Evolutionary conservation across 2,329 filamentous ascomycete genomes (phyloP).

Genomic region (Herpotrichia juniperi): DNA sequence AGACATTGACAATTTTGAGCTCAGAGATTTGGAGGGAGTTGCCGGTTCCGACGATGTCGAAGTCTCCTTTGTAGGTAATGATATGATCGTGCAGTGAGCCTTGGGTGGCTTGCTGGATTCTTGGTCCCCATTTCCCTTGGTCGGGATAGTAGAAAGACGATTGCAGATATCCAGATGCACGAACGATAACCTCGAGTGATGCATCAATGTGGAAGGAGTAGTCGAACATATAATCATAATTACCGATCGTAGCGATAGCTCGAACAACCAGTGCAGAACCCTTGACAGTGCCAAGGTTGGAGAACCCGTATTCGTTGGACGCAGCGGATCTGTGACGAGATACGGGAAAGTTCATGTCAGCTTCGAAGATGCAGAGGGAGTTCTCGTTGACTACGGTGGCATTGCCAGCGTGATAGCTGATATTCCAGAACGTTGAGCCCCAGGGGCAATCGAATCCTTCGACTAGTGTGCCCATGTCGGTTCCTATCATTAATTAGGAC

Average conservation of each 20-base stretch:
- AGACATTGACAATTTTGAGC: constrained; percentile 27
- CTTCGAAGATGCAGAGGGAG: constrained; percentile 55
- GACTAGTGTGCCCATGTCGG: constrained; percentile 46
- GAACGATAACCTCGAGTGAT: constrained; percentile 42
- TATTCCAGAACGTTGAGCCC: constrained; percentile 58
- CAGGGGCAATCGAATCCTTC: constrained; percentile 60
- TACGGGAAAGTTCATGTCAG: constrained; percentile 37
- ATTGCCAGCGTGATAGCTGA: constrained; percentile 52
- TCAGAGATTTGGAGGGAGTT: constrained; percentile 45
- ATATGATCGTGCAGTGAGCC: constrained; percentile 47
- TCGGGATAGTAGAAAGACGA: constrained; percentile 39
- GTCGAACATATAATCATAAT: constrained; percentile 49
- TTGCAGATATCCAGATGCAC: constrained; percentile 40
- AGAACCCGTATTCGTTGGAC: constrained; percentile 29
- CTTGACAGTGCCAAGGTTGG: constrained; percentile 35
- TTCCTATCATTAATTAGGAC: too few species aligned
- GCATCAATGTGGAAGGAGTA: constrained; percentile 37
- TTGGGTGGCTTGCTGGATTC: constrained; percentile 45
- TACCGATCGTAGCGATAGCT: constrained; percentile 50
- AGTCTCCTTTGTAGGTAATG: constrained; percentile 50
- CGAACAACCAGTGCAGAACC: constrained; percentile 42
- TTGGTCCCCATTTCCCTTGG: constrained; percentile 44
- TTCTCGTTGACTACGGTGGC: constrained; percentile 54
- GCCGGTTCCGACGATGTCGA: constrained; percentile 42
- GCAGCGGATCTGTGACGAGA: constrained; percentile 36